Evolutionary conservation across 257 asterid genomes (phyloP).

Genomic region (Solanum etuberosum): DNA sequence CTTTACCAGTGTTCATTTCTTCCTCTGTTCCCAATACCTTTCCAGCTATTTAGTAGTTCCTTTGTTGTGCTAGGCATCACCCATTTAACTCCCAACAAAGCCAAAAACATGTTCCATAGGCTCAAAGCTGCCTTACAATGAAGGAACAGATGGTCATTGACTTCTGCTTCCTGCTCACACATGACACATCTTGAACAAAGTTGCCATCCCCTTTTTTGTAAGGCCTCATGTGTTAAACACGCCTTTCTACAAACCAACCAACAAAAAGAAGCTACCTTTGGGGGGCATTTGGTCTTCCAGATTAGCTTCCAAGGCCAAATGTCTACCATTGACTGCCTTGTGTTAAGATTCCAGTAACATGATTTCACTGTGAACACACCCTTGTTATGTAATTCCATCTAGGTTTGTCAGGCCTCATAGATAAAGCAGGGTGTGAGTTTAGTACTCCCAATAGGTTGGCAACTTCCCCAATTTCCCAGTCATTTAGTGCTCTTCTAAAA

Average conservation of each 20-base stretch:
- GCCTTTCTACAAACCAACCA: neutral
- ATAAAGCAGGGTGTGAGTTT: neutral
- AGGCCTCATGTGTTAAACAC: neutral
- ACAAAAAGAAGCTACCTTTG: neutral
- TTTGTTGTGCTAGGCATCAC: neutral
- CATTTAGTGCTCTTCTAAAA: too few relatives aligned
- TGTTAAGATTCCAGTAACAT: neutral
- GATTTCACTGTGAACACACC: neutral
- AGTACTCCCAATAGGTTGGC: neutral
- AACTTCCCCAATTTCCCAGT: neutral
- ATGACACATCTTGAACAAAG: neutral
- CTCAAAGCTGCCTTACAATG: neutral
- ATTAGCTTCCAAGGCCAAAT: neutral
- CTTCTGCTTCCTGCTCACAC: neutral
- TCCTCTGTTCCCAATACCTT: neutral
- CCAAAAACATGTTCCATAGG: neutral
- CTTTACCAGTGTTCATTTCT: neutral
- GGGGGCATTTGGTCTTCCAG: neutral
- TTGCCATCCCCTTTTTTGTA: neutral
- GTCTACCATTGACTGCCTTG: neutral
- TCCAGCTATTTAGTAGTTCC: neutral
- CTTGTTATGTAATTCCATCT: neutral
- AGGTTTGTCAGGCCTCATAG: neutral
- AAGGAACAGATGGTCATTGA: neutral
- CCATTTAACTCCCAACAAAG: neutral